phyloP scores from a whole-genome alignment of 345 rosid species.

The Euphorbia pulcherrima region DNA sequence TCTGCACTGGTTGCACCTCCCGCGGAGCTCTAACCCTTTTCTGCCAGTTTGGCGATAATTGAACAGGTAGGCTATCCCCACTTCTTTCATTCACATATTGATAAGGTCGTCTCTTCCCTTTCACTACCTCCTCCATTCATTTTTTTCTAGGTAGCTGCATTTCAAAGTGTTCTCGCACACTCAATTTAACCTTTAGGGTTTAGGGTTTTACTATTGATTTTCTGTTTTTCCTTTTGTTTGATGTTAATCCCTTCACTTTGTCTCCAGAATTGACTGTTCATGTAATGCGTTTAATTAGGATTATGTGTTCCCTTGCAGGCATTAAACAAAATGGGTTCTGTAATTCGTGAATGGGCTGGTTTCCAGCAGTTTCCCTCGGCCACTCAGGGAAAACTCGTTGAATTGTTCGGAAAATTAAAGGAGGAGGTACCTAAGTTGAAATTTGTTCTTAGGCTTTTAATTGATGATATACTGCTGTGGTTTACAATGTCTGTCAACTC shows the following conservation, averaged over 20 bases:
- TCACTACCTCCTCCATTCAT: background rate
- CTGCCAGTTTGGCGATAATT: background rate
- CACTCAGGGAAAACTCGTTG: conserved; percentile 65
- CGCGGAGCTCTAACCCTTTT: background rate
- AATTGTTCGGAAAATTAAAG: conserved; percentile 63
- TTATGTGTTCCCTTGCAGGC: conserved; percentile 6
- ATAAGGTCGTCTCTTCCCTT: background rate
- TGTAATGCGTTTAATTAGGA: background rate
- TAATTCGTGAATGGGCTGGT: conserved; percentile 66
- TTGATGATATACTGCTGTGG: background rate
- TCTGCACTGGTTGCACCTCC: background rate
- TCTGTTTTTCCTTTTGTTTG: background rate
- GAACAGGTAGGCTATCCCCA: background rate
- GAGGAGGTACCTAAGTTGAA: conserved; percentile 45
- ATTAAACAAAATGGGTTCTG: conserved; percentile 22
- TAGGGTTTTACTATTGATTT: conserved; percentile 15
- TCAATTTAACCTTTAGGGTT: conserved; percentile 13
- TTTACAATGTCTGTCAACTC: background rate
- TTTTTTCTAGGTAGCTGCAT: background rate
- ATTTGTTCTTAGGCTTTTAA: conserved; percentile 7
- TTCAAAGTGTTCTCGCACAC: background rate
- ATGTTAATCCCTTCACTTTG: background rate
- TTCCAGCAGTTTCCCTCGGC: conserved; percentile 78
- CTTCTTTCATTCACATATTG: too few species aligned
- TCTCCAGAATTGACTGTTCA: background rate